Conservation (phyloP, 2,329 filamentous ascomycete species). For the Emergomyces africanus region DNA sequence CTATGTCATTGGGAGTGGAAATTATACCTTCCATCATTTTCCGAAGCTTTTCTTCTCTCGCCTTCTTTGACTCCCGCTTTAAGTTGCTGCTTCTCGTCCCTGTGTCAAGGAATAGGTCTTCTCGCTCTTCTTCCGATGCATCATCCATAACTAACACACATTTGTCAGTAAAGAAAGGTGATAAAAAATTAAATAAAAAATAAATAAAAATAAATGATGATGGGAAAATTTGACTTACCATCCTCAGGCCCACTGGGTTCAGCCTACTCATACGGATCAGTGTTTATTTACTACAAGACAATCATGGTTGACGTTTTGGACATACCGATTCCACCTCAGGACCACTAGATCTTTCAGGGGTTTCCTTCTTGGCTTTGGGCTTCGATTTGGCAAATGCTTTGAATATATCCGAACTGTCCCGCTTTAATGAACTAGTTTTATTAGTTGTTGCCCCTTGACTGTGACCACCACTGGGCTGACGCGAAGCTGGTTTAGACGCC, state of each 20-base stretch:
- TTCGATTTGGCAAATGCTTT: conserved; percentile 65
- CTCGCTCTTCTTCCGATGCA: conserved; percentile 45
- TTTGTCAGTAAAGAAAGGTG: neutral
- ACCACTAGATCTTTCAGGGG: conserved; percentile 25
- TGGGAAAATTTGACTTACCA: conserved; percentile 24
- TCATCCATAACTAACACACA: conserved; percentile 31
- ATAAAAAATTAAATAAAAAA: neutral
- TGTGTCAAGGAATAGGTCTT: conserved; percentile 36
- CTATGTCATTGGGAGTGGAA: conserved; percentile 18
- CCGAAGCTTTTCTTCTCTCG: conserved; percentile 52
- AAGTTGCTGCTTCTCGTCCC: conserved; percentile 25
- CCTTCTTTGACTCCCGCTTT: conserved; percentile 39
- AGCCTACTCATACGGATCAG: conserved; percentile 16
- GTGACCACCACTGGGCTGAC: conserved; percentile 7
- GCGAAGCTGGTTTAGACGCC: neutral
- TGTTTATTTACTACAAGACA: conserved; percentile 4
- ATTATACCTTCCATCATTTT: conserved; percentile 69
- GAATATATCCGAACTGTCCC: conserved; percentile 54
- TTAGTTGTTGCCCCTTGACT: conserved; percentile 22
- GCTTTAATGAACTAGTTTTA: conserved; percentile 40
- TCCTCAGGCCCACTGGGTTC: conserved; percentile 35
- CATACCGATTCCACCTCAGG: conserved; percentile 24
- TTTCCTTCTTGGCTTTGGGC: conserved; percentile 40
- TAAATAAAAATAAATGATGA: neutral
- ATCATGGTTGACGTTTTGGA: conserved; percentile 13